Evolutionary conservation across 2,329 filamentous ascomycete genomes (phyloP).

Genomic region (Aspergillus puulaauensis): DNA sequence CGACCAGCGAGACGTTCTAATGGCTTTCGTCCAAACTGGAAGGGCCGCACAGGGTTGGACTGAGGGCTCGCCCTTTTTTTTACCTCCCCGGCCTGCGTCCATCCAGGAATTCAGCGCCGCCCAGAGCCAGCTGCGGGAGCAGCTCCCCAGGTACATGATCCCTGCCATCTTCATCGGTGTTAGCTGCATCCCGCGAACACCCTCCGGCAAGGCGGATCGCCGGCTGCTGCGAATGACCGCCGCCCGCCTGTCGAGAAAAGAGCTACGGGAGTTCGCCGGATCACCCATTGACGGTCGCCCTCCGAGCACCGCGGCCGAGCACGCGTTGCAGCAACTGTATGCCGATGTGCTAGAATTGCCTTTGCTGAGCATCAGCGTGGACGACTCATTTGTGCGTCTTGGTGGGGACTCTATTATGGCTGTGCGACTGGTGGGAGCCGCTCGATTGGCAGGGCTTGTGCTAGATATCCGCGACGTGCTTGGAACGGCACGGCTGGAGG

Average conservation of each 20-base stretch:
- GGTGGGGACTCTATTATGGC: background rate
- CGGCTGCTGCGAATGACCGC: background rate
- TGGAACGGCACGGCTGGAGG: too few species aligned
- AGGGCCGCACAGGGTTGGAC: too few species aligned
- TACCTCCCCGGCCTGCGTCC: too few species aligned
- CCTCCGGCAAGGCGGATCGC: background rate
- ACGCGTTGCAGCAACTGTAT: background rate
- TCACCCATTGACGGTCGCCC: background rate
- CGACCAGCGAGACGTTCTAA: too few species aligned
- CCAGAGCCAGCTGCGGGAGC: background rate
- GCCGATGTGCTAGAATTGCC: background rate
- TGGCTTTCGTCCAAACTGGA: too few species aligned
- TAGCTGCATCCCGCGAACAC: background rate
- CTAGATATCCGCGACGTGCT: too few species aligned
- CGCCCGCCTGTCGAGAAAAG: background rate
- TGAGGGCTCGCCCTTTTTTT: too few species aligned
- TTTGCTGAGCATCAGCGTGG: background rate
- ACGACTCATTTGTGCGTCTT: background rate
- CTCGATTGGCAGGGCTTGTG: too few species aligned
- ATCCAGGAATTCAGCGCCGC: too few species aligned
- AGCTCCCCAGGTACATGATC: conserved; percentile 1
- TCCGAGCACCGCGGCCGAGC: background rate
- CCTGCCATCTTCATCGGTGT: background rate
- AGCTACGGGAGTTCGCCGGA: background rate
- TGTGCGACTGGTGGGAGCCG: background rate